A percentile compares a stretch with the other conserved stretches of the same genome.
Evolutionary conservation across 176 grass and related monocot species (phyloP).

Genomic region (Typha latifolia): DNA sequence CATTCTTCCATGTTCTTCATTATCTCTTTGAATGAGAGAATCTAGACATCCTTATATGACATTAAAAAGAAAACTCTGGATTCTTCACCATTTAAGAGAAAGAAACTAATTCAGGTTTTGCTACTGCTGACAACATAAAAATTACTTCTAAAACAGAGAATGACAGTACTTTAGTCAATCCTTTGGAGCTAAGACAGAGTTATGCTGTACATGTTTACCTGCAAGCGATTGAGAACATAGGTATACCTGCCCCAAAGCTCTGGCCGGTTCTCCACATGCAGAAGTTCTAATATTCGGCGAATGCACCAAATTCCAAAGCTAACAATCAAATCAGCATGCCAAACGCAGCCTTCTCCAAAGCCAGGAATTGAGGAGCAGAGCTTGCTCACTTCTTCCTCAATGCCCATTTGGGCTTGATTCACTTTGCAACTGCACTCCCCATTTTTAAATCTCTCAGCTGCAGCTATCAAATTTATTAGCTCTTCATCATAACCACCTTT

Average conservation of each 20-base stretch:
- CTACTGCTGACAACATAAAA: not conserved
- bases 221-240: conserved; percentile 38
- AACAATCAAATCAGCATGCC: conserved; percentile 20
- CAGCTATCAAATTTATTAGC: conserved; percentile 4
- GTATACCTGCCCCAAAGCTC: conserved; percentile 30
- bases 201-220: conserved; percentile 19
- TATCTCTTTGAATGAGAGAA: too few relatives aligned
- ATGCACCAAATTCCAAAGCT: conserved; percentile 43
- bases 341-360: conserved; percentile 29
- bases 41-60: too few relatives aligned
- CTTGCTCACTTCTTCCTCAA: conserved; percentile 10
- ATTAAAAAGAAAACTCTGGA: too few relatives aligned
- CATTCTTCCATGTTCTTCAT: too few relatives aligned
- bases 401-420: not conserved
- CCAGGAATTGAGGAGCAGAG: conserved; percentile 11
- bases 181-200: too few relatives aligned
- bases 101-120: not conserved
- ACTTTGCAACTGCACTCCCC: not conserved
- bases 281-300: conserved; percentile 23
- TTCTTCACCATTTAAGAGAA: not conserved
- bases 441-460: not conserved
- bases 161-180: too few relatives aligned
- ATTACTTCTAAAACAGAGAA: too few relatives aligned
- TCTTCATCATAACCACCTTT: conserved; percentile 14
- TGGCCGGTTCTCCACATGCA: conserved; percentile 12